Percentiles rank a stretch among this genome's conserved stretches.
phyloP scores from a whole-genome alignment of 805 yeast genomes.

The Saccharomycopsis sp. region DNA sequence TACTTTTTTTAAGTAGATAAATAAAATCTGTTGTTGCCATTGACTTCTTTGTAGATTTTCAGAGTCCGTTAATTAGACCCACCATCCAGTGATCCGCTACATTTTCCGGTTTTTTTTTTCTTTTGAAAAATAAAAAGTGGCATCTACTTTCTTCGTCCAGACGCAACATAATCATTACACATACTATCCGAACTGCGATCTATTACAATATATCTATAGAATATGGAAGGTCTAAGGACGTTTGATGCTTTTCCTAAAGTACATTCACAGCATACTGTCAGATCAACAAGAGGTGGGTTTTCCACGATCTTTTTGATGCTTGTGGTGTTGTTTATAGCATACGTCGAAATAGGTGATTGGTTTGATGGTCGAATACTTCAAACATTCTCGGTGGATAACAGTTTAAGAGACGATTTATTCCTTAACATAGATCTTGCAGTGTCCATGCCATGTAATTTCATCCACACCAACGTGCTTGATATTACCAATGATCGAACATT shows the following conservation, averaged over 20 bases:
- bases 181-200: no score
- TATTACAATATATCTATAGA: slow-evolving; percentile 1
- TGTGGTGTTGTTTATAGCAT: slow-evolving; percentile 58
- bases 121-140: background rate
- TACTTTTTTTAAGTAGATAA: no score
- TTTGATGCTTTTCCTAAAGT: slow-evolving; percentile 78
- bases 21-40: no score
- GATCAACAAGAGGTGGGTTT: slow-evolving; percentile 71
- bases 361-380: slow-evolving; percentile 77
- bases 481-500: slow-evolving; percentile 67
- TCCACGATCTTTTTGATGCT: slow-evolving; percentile 61
- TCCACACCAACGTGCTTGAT: slow-evolving; percentile 75
- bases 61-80: no score
- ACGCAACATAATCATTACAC: background rate
- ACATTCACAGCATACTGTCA: slow-evolving; percentile 59
- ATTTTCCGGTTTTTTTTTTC: background rate
- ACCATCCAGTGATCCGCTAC: no score
- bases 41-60: no score
- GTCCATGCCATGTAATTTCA: slow-evolving; percentile 72
- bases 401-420: slow-evolving; percentile 47
- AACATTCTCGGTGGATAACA: slow-evolving; percentile 67
- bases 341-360: slow-evolving; percentile 80
- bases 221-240: slow-evolving; percentile 33
- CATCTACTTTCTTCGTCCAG: background rate
- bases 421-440: slow-evolving; percentile 77